Conservation (phyloP, 78 protist species). For the Protostelium mycophagum region DNA sequence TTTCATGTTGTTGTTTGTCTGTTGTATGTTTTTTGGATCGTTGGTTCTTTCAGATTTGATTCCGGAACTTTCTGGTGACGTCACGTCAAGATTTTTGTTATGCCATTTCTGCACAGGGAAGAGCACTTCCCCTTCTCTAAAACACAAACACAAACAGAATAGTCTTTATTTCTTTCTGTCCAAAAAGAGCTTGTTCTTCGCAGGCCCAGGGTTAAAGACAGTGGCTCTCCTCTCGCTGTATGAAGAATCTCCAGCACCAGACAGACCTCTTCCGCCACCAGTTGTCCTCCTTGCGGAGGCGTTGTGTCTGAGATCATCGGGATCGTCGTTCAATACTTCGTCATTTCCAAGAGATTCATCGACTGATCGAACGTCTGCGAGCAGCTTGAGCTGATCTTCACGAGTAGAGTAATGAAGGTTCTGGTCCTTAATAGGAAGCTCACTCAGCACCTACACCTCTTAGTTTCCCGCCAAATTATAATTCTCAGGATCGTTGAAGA, state of each 20-base stretch:
- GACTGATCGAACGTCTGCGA: neutral
- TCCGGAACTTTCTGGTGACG: too few relatives aligned
- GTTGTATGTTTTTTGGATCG: too few relatives aligned
- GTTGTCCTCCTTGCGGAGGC: neutral
- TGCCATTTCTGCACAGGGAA: too few relatives aligned
- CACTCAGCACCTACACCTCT: neutral
- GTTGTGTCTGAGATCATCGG: neutral
- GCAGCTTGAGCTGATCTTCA: neutral
- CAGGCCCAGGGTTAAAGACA: neutral
- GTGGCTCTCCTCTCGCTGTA: neutral
- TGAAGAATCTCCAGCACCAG: neutral
- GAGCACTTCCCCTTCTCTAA: too few relatives aligned
- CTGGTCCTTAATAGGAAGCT: neutral
- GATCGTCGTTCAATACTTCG: neutral
- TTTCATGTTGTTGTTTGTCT: too few relatives aligned
- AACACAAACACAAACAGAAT: too few relatives aligned
- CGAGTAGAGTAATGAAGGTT: neutral
- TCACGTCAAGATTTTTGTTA: too few relatives aligned
- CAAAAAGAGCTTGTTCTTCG: neutral
- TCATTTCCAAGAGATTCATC: neutral
- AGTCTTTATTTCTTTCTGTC: neutral
- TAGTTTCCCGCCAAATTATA: neutral
- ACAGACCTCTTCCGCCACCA: neutral
- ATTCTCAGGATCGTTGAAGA: neutral
- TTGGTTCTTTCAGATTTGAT: too few relatives aligned